A percentile compares a stretch with the other conserved stretches of the same genome.
Conservation (phyloP, 148 eudicot species). For the Euryodendron excelsum region DNA sequence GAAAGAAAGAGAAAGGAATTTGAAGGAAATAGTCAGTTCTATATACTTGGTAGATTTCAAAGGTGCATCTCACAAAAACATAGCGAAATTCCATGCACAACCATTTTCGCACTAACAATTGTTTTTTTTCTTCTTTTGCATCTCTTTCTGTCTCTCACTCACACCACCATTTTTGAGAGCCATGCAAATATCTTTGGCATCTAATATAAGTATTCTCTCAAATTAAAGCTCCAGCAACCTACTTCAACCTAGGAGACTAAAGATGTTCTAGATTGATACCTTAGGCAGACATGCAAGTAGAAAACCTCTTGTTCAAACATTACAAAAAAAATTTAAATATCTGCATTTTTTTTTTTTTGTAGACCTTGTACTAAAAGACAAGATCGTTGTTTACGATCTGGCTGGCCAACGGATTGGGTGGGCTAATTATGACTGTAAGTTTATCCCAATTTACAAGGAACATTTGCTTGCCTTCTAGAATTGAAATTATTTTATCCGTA, state of each 20-base stretch:
- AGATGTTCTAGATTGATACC: neutral
- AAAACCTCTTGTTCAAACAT: neutral
- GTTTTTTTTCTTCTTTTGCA: neutral
- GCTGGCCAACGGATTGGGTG: conserved; percentile 90
- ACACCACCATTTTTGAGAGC: no score
- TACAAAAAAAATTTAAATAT: no score
- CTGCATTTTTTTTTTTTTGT: conserved; percentile 18
- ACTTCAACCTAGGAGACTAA: no score
- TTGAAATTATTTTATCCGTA: neutral
- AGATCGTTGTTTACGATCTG: conserved; percentile 80
- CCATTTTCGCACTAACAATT: no score
- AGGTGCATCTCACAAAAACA: neutral
- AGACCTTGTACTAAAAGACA: conserved; percentile 93
- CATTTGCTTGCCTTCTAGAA: neutral
- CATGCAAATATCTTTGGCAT: no score
- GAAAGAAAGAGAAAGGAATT: neutral
- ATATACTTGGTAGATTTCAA: neutral
- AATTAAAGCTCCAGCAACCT: no score
- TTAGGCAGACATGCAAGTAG: neutral
- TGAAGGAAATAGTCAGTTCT: neutral
- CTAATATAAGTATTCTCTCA: no score
- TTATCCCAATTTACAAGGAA: neutral
- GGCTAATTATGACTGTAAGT: conserved; percentile 96
- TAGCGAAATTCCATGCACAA: neutral
- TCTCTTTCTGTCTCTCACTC: neutral